Base-by-base conservation (phyloP, 768 basidiomycete species). In the Russula vinacea region DNA sequence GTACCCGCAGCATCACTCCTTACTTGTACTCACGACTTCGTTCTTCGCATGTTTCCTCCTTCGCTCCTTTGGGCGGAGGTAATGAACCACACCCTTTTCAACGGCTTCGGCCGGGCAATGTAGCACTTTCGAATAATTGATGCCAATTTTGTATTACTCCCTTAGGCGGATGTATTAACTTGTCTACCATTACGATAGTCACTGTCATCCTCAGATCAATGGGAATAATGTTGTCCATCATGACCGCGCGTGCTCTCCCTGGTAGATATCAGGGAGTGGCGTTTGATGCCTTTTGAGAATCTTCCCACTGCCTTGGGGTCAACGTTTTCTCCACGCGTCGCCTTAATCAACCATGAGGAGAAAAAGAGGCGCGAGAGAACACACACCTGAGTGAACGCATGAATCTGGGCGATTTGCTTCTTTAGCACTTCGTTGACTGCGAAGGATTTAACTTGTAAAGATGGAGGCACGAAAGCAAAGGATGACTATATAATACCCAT, bases 301-400 rank as follows among this genome's bases (percentile, higher is more conserved):
- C 79, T 57, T 85, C 78, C 71, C 84, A 89, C 73, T 90, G 87
- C 67, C 81, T 79, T 6, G 83, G 86, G 4, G 89, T 90, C 62
- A 84, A 83, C 0, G 88, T 86, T 84, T 87, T 90, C 89, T 90
- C 66, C 33, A 39, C 6, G 29, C 32, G 1, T 29, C 29, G 51
- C 11, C 40, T 65, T 6, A 54, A 50, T 45, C 16, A 5, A 29
- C 19, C 17, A 45, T 52, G 13, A 35, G 3, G 4, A 1, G 40
- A 33, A 29, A 29, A 37, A 33, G 60, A 37, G 58, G 54, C 26
- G 16, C 33, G 56, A 13, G 11, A 29, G 19, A 19, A 40, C 6
- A 26, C 76, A 58, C 68, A 91, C 92, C 85, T 94, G 91, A 17
- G 91, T 91, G 74, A 94, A 94, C 5, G 92, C 91, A 69, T 94